Conservation (phyloP, 805 yeast genomes). For the Wickerhamomyces chambardii region DNA sequence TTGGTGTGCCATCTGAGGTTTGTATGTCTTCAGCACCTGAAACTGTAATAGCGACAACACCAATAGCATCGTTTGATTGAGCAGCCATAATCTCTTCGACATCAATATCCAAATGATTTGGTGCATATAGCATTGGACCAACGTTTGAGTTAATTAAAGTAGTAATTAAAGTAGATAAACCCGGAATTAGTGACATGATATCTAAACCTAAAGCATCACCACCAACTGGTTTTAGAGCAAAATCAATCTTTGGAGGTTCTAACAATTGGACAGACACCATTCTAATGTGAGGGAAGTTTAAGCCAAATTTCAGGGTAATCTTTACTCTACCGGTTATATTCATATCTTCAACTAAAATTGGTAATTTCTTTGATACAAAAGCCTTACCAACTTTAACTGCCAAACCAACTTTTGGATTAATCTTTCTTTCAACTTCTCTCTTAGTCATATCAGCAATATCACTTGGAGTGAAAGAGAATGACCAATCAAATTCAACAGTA, state of each 20-base stretch:
- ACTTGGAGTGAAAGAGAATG: conserved; percentile 71
- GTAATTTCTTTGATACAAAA: conserved; percentile 64
- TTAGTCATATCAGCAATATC: conserved; percentile 81
- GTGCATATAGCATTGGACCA: conserved; percentile 76
- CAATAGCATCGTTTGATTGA: conserved; percentile 58
- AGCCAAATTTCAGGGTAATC: conserved; percentile 50
- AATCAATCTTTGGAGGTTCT: conserved; percentile 74
- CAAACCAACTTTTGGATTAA: conserved; percentile 73
- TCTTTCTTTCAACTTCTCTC: conserved; percentile 56
- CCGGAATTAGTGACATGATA: conserved; percentile 78
- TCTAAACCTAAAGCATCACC: conserved; percentile 85
- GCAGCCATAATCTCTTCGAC: conserved; percentile 64
- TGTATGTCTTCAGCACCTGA: conserved; percentile 43
- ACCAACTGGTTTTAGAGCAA: conserved; percentile 78
- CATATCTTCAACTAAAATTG: conserved; percentile 78
- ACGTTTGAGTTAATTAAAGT: conserved; percentile 58
- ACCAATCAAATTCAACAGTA: conserved; percentile 78
- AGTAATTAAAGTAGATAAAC: conserved; percentile 65
- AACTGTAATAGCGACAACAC: conserved; percentile 57
- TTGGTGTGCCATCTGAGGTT: conserved; percentile 33
- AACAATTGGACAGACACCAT: conserved; percentile 62
- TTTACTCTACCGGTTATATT: conserved; percentile 64
- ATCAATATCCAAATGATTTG: conserved; percentile 69
- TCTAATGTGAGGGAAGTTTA: conserved; percentile 71
- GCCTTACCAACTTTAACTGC: conserved; percentile 81